Base-by-base conservation (phyloP, 176 grass and related monocot genomes). In the Bonia amplexicaulis region DNA sequence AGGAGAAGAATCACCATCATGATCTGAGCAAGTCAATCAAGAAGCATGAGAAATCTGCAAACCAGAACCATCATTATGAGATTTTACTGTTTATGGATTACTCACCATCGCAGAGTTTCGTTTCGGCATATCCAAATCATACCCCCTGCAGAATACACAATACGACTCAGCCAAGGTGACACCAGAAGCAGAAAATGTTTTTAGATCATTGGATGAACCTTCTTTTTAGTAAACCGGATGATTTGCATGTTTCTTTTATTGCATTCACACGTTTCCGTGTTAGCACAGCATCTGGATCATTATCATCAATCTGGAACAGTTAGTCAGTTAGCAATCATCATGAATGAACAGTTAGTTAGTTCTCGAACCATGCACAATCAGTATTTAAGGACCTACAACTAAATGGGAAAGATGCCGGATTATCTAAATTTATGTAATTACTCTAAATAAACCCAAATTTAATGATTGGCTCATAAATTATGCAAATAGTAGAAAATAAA, bases 241-340 rank as follows among this genome's bases (percentile, higher is more conserved):
- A 85, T 29, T 75, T 69, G 86, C 92, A 94, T 41, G 74, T 69
- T 9, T 89, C 85, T 59, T 94, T 84, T 71, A 94, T 89, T 49
- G 82, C 83, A 40, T 91, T 86, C 65, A 87, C 73, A 26, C 82
- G 79, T 86, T 80, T 52, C 55, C 58, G 78, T 23, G 89, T 94
- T 41, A 94, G 54, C 71, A 25, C 42, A 2, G 85, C 71, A 90
- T 90, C 90, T 84, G 84, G 84, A 79, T 90, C 84, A 22, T 79
- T 82, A 52, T 82, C 81, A 70, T 91, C 63, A 85, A 91, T 85
- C 69, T 88, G 68, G 51, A 82, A 55, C 62, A 42, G 9, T 54
- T n/a, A 3, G 49, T 2, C 62, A 31, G 16, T 54, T n/a, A 3
- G 48, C 6, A 15, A 64, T 66, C 25, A 35, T 66, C 27, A 66